A percentile compares a stretch with the other conserved stretches of the same genome.
Evolutionary conservation across 495 filamentous ascomycete genomes (phyloP).

Genomic region (Tuber umbilicatum): DNA sequence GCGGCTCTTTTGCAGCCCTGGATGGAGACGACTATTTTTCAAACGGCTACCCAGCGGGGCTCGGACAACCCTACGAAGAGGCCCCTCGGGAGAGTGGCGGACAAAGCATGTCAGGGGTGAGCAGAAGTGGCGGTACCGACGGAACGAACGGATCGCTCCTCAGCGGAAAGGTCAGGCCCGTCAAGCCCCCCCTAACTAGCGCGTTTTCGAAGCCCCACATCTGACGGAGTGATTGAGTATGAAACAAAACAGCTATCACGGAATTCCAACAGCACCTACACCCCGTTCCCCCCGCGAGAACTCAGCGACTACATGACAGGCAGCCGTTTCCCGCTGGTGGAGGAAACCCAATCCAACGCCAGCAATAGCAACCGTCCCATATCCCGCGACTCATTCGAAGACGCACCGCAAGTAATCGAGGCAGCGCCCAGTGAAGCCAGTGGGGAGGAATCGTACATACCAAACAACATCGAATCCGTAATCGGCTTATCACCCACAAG

Average conservation of each 20-base stretch:
- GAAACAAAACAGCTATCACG: slow-evolving; percentile 23
- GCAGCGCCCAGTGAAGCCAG: slow-evolving; percentile 30
- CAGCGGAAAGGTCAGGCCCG: slow-evolving; percentile 19
- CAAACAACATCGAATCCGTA: background rate
- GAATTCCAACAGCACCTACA: slow-evolving; percentile 30
- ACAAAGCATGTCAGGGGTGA: background rate
- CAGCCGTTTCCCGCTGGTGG: background rate
- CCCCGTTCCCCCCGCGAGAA: slow-evolving; percentile 7
- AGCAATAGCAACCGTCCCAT: slow-evolving; percentile 19
- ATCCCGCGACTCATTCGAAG: slow-evolving; percentile 23
- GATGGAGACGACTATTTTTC: slow-evolving; percentile 9
- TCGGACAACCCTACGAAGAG: slow-evolving; percentile 7
- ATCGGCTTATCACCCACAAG: background rate
- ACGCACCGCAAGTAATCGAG: slow-evolving; percentile 27
- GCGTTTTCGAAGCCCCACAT: slow-evolving; percentile 3
- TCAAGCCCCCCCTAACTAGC: background rate
- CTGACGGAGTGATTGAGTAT: slow-evolving; percentile 19
- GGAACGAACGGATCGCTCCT: slow-evolving; percentile 19
- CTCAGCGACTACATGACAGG: slow-evolving; percentile 5
- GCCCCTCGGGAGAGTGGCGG: background rate
- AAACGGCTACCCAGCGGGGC: slow-evolving; percentile 23
- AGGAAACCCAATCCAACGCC: background rate
- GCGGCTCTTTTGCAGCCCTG: slow-evolving; percentile 1
- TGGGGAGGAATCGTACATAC: background rate
- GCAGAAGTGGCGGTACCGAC: slow-evolving; percentile 14